Evolutionary conservation across 352 stramenopile species (phyloP).

Genomic region (Globisporangium canariense): DNA sequence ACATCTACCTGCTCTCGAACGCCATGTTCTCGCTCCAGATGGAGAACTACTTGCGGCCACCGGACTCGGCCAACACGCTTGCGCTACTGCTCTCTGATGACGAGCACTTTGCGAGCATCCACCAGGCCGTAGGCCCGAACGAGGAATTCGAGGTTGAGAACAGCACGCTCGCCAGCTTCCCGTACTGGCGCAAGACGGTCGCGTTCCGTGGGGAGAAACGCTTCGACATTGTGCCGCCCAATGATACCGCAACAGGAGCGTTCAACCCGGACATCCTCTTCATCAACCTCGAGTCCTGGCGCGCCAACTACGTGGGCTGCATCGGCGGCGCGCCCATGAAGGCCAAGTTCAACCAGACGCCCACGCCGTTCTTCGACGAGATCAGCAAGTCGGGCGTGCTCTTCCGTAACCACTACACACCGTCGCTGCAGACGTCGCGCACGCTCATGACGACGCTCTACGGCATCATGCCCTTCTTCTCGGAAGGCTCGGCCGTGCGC

Average conservation of each 20-base stretch:
- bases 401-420: constrained; percentile 66
- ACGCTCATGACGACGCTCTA: constrained; percentile 63
- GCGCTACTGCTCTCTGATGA: constrained; percentile 10
- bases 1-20: constrained; percentile 74
- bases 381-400: constrained; percentile 50
- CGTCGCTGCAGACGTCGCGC: constrained; percentile 54
- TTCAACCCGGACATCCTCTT: constrained; percentile 59
- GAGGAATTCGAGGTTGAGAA: constrained; percentile 64
- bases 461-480: constrained; percentile 59
- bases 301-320: constrained; percentile 54
- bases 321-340: constrained; percentile 49
- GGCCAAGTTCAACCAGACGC: constrained; percentile 30
- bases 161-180: constrained; percentile 41
- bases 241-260: background rate
- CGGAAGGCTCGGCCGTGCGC: constrained; percentile 45
- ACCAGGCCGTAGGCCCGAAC: constrained; percentile 30
- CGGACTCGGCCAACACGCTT: constrained; percentile 19
- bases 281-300: constrained; percentile 70
- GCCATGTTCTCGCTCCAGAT: constrained; percentile 59
- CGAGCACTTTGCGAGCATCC: constrained; percentile 47
- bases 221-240: constrained; percentile 33
- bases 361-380: constrained; percentile 55
- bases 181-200: constrained; percentile 56
- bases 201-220: constrained; percentile 42
- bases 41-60: constrained; percentile 49